Evolutionary conservation across 2,329 filamentous ascomycete genomes (phyloP).

Genomic region (Penicillium sp.): DNA sequence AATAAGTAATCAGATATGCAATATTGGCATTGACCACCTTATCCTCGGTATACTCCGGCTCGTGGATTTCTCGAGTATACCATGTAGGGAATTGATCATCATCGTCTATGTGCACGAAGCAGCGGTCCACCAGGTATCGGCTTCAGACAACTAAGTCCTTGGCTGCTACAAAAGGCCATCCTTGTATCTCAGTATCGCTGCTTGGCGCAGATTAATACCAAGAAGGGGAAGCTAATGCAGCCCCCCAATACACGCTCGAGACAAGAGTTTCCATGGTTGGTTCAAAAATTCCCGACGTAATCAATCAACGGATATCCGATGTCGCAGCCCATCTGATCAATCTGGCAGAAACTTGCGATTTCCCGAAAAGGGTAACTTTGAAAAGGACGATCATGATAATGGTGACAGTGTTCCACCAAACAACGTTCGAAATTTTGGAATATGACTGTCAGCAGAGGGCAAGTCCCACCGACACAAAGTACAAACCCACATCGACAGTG

Average conservation of each 20-base stretch:
- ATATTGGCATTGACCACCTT: not conserved
- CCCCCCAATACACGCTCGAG: not conserved
- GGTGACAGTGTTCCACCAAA: not conserved
- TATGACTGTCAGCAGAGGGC: not conserved
- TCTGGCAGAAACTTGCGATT: not conserved
- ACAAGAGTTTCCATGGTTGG: not conserved
- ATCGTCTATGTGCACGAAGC: not conserved
- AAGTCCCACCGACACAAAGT: no score
- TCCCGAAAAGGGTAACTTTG: not conserved
- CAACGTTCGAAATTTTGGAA: not conserved
- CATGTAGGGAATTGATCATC: not conserved
- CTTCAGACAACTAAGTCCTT: not conserved
- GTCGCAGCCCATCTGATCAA: not conserved
- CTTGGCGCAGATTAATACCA: not conserved
- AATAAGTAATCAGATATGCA: constrained; percentile 3
- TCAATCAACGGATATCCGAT: constrained; percentile 1
- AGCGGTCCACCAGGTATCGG: not conserved
- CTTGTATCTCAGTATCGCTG: not conserved
- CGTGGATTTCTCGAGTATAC: not conserved
- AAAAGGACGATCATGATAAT: not conserved
- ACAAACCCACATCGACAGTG: no score
- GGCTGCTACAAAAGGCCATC: not conserved
- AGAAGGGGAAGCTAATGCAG: not conserved
- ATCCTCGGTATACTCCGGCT: not conserved
- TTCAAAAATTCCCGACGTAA: not conserved